Evolutionary conservation across 2,329 filamentous ascomycete species (phyloP).

Genomic region (Sarocladiaceae sp.): DNA sequence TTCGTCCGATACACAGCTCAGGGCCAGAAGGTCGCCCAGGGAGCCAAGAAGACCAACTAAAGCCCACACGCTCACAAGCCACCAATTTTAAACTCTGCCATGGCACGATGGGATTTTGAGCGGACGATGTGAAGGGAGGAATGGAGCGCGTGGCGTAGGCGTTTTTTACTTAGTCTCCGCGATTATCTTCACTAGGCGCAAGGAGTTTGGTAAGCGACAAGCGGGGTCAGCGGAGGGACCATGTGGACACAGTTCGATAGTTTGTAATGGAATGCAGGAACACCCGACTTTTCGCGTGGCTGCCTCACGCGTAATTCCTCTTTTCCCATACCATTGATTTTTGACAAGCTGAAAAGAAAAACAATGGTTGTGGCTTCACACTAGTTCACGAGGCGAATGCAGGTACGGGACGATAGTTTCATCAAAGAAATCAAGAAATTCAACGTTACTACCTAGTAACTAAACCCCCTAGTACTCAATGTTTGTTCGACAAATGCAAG

Average conservation of each 20-base stretch:
- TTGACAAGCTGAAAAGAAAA: too few species aligned
- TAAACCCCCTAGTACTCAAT: not conserved
- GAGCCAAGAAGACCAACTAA: constrained; percentile 30
- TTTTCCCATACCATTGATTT: too few species aligned
- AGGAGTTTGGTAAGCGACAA: too few species aligned
- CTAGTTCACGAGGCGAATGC: too few species aligned
- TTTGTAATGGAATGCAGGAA: constrained; percentile 1
- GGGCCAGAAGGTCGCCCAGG: constrained; percentile 20
- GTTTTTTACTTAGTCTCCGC: too few species aligned
- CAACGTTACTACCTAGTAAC: constrained; percentile 9
- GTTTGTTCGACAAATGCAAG: constrained; percentile 8
- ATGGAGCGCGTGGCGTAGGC: too few species aligned
- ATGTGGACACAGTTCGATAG: not conserved
- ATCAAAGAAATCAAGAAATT: not conserved
- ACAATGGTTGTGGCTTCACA: too few species aligned
- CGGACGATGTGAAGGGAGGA: not conserved
- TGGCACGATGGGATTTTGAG: not conserved
- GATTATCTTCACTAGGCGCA: not conserved
- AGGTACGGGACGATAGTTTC: not conserved
- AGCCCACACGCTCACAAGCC: not conserved
- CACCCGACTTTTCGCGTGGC: not conserved
- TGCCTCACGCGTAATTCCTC: too few species aligned
- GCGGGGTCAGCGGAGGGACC: too few species aligned
- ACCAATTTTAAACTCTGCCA: not conserved
- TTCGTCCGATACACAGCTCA: constrained; percentile 30